Conservation (phyloP, 2,329 filamentous ascomycete genomes). For the Pseudopithomyces chartarum region DNA sequence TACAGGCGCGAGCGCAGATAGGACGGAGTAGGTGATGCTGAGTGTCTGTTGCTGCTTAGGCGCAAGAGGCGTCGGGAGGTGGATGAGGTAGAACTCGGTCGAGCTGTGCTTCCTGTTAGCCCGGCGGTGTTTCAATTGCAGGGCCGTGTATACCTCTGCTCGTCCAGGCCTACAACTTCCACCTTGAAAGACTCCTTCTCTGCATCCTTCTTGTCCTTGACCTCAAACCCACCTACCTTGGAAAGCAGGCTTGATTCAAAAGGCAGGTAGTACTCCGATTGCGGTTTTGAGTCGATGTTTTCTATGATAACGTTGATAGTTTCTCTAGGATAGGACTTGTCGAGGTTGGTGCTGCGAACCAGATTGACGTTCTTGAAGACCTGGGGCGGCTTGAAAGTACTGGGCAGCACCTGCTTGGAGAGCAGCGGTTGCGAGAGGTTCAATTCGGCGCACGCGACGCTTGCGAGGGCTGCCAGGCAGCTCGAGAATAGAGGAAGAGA, state of each 20-base stretch:
- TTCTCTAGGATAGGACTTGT: constrained; percentile 91
- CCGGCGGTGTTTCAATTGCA: background rate
- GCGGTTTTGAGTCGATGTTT: constrained; percentile 78
- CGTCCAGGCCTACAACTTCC: constrained; percentile 66
- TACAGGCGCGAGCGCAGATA: constrained; percentile 78
- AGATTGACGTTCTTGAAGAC: constrained; percentile 94
- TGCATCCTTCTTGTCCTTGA: constrained; percentile 85
- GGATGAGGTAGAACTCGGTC: constrained; percentile 80
- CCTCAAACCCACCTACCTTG: constrained; percentile 84
- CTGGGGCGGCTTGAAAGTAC: constrained; percentile 78
- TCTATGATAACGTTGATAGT: constrained; percentile 92
- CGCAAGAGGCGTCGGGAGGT: constrained; percentile 74
- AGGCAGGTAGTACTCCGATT: constrained; percentile 89
- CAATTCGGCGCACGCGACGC: constrained; percentile 62
- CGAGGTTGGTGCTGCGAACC: constrained; percentile 85
- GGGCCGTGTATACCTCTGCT: constrained; percentile 52
- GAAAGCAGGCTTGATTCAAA: constrained; percentile 78
- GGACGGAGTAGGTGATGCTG: constrained; percentile 81
- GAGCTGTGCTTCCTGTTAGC: constrained; percentile 48
- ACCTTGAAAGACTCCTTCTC: constrained; percentile 70
- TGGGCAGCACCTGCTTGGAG: constrained; percentile 54
- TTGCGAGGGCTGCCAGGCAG: constrained; percentile 63
- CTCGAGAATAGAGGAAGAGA: constrained; percentile 41
- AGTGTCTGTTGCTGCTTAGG: constrained; percentile 82
- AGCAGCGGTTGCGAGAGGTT: constrained; percentile 64